These are phyloP conservation scores for Ophiocordyceps unilateralis DNA, from an alignment of 2,329 filamentous ascomycete genomes.

Conservation along the genomic window DNA sequence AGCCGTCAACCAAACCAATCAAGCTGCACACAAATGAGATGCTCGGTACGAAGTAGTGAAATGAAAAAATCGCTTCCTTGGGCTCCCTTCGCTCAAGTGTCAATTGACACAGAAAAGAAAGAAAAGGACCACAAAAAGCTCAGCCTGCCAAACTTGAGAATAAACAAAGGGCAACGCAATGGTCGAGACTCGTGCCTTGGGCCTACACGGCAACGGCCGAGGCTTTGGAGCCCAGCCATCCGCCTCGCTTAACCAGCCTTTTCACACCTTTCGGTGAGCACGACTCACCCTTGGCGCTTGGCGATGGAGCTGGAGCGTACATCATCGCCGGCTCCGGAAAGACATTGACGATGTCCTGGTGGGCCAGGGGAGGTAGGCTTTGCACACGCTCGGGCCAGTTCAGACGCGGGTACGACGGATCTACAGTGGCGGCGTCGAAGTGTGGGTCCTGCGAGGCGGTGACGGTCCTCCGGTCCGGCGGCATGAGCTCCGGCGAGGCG, in stretches of 20 bases:
- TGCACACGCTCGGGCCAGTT: conserved; percentile 2
- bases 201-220: conserved; percentile 4
- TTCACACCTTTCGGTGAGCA: conserved; percentile 10
- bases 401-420: background rate
- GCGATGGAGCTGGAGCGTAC: conserved; percentile 3
- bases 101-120: too few relatives aligned
- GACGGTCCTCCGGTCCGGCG: background rate
- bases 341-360: conserved; percentile 7
- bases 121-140: too few relatives aligned
- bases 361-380: conserved; percentile 3
- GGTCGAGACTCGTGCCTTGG: background rate
- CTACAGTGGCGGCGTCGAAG: background rate
- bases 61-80: too few relatives aligned
- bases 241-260: conserved; percentile 10
- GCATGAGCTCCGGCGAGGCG: background rate
- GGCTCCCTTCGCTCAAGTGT: too few relatives aligned
- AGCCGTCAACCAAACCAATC: too few relatives aligned
- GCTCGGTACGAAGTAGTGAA: too few relatives aligned
- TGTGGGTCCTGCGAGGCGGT: background rate
- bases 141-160: background rate
- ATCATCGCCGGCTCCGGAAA: conserved; percentile 6
- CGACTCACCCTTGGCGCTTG: conserved; percentile 9
- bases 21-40: too few relatives aligned
- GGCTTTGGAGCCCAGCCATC: conserved; percentile 7
- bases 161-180: background rate